Percentiles rank a stretch among this genome's conserved stretches.
These are phyloP conservation scores for Fusarium sp. DNA, from an alignment of 2,329 filamentous ascomycete genomes.

Conservation along the genomic window DNA sequence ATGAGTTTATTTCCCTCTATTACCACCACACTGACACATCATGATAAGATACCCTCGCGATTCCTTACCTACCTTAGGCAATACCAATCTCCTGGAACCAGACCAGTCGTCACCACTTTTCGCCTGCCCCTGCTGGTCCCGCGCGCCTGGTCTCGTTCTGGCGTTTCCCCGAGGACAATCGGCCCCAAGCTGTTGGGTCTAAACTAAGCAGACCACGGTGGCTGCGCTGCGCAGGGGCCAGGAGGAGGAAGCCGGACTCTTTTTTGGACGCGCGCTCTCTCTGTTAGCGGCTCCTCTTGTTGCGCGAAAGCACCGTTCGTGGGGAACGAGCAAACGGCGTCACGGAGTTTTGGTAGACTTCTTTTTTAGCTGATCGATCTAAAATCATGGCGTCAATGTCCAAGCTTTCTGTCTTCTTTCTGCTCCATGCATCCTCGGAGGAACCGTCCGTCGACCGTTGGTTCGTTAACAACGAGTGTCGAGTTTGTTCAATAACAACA, in stretches of 20 bases:
- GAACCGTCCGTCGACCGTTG: constrained; percentile 1
- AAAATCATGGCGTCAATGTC: constrained; percentile 18
- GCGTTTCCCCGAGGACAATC: constrained; percentile 1
- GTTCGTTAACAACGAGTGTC: background rate
- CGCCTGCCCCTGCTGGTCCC: background rate
- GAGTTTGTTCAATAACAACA: background rate
- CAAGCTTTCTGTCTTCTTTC: background rate
- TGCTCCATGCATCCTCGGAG: background rate
- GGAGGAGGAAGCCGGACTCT: background rate
- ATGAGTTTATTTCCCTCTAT: background rate
- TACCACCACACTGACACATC: constrained; percentile 1
- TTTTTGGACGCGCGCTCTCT: too few relatives aligned
- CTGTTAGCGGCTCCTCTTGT: background rate
- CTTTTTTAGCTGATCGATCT: background rate
- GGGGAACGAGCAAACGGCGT: constrained; percentile 19
- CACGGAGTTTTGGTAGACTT: background rate
- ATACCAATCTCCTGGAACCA: background rate
- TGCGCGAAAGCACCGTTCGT: background rate
- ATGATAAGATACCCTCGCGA: background rate
- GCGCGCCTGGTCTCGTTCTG: background rate
- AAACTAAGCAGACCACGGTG: background rate
- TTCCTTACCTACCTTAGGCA: background rate
- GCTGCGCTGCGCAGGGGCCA: constrained; percentile 3
- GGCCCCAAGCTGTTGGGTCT: constrained; percentile 5
- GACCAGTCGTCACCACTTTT: background rate